Evolutionary conservation across 1,139 yeast genomes (phyloP), one percentile per base, ranked within the genome.

Genomic region (Magnusiomyces clavatus): DNA sequence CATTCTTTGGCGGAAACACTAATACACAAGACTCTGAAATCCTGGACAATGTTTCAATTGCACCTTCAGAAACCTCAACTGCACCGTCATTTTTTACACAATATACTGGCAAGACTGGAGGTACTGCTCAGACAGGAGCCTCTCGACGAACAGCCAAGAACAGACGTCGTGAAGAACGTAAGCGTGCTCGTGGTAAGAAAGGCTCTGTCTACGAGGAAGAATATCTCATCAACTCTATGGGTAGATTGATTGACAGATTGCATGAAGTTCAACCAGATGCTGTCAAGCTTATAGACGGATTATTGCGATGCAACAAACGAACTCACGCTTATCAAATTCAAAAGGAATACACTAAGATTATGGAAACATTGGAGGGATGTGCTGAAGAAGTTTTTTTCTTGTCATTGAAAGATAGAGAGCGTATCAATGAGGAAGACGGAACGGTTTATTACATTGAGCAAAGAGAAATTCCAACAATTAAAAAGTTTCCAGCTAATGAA

Each of bases 141-240:
- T 84, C 97, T 0, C 80, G 98, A 69, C 80, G 84, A 63, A 89
- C 98, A 0, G 78, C 95, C 10, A 94, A 92, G 70, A 92, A 90
- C 68, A 80, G 82, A 57, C 87, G 96, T 67, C 80, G 98, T 61
- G 97, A 92, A 69, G 98, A 92, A 67, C 81, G 98, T 63, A 94
- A 94, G 72, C 79, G 82, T 57, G 99, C 98, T 1, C 81, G 96
- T 62, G 98, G 98, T 54, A 87, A 95, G 73, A 92, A 92, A 72
- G 97, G 97, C 43, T 90, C 97, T 3, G 86, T 92, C 17, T 92
- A 92, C 64, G 98, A 92, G 69, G 98, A 94, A 65, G 98, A 92
- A 67, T 94, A 94, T 66, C 78, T 94, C 55, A 83, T 92, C 53
- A 81, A 78, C 60, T 89, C 97, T 1, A 82, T 88, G 58, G 95